phyloP scores from a whole-genome alignment of 345 rosid genomes.

The Syzygium jambos region DNA sequence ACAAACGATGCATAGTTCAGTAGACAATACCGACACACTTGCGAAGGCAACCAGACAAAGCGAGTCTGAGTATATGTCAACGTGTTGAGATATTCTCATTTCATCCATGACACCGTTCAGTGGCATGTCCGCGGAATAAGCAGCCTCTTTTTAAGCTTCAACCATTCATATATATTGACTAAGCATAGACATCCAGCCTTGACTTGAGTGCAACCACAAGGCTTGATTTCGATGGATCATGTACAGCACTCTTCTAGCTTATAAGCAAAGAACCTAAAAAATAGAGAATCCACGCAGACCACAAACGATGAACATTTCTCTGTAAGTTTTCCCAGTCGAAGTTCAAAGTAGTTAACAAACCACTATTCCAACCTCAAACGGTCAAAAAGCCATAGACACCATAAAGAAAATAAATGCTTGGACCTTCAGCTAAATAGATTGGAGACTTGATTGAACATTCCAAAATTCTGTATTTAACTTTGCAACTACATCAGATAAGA shows the following conservation, averaged over 20 bases:
- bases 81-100: not conserved
- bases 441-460: not conserved
- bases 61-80: not conserved
- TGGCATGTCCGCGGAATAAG: not conserved
- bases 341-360: not conserved
- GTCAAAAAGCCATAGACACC: not conserved
- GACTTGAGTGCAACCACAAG: not conserved
- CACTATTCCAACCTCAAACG: not conserved
- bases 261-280: not conserved
- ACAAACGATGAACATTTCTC: not conserved
- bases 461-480: not conserved
- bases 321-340: not conserved
- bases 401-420: not conserved
- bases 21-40: not conserved
- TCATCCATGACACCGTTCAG: not conserved
- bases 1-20: not conserved
- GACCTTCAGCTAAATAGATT: not conserved
- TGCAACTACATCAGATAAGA: not conserved
- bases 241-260: not conserved
- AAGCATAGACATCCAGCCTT: not conserved
- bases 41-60: not conserved
- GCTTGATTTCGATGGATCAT: not conserved
- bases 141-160: not conserved
- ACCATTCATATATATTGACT: not conserved
- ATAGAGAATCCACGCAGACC: not conserved